Conservation (phyloP, 2,329 filamentous ascomycete species). For the Aureobasidium sp. region DNA sequence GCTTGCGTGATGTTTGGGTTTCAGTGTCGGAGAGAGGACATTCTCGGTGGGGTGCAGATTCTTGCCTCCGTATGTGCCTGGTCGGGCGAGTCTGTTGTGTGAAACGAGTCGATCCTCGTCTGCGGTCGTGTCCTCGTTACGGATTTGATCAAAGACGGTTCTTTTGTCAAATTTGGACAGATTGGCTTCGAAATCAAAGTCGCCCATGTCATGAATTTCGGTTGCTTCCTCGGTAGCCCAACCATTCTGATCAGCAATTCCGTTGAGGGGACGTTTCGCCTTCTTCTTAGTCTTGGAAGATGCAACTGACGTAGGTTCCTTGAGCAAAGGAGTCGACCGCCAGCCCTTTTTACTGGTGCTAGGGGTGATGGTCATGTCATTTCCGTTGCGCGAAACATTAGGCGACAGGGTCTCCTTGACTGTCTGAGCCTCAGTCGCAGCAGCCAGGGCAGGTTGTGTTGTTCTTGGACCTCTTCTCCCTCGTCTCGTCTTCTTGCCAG, state of each 20-base stretch:
- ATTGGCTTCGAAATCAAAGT: slow-evolving; percentile 88
- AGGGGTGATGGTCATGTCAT: slow-evolving; percentile 31
- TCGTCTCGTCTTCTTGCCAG: slow-evolving; percentile 43
- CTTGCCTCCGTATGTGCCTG: slow-evolving; percentile 60
- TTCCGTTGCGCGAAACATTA: slow-evolving; percentile 31
- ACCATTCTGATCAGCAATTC: slow-evolving; percentile 59
- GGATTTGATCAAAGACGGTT: slow-evolving; percentile 83
- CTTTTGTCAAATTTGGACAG: slow-evolving; percentile 93
- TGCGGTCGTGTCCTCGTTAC: slow-evolving; percentile 80
- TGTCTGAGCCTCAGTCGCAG: slow-evolving; percentile 26
- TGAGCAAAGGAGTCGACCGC: slow-evolving; percentile 60
- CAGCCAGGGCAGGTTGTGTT: slow-evolving; percentile 13
- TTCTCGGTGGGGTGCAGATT: slow-evolving; percentile 91
- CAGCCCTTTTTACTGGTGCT: slow-evolving; percentile 51
- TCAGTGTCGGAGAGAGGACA: slow-evolving; percentile 58
- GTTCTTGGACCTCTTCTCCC: slow-evolving; percentile 22
- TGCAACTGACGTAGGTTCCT: slow-evolving; percentile 43
- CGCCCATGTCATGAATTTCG: slow-evolving; percentile 84
- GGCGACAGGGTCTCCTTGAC: slow-evolving; percentile 14
- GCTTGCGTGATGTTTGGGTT: slow-evolving; percentile 24
- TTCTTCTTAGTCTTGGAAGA: slow-evolving; percentile 34
- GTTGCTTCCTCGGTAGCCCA: slow-evolving; percentile 97
- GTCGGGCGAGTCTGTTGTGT: slow-evolving; percentile 62
- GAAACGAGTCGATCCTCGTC: slow-evolving; percentile 85
- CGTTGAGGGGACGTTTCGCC: slow-evolving; percentile 41